phyloP scores from a whole-genome alignment of 768 basidiomycete species.

The Hirschioporus abietinus region DNA sequence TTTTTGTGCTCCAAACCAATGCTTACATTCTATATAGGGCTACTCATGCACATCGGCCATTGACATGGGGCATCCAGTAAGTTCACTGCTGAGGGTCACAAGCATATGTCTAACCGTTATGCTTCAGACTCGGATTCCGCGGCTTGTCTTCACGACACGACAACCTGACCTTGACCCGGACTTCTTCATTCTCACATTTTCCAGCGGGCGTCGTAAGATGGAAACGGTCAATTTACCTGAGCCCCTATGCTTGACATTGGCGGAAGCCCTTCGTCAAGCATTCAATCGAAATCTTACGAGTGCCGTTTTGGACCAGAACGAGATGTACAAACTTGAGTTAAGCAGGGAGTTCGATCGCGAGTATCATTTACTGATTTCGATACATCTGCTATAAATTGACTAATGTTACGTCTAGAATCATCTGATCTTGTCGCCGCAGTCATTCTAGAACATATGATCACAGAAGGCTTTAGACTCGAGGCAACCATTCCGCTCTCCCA shows the following conservation, averaged over 20 bases:
- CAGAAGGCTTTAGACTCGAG: constrained; percentile 56
- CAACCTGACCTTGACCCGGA: constrained; percentile 41
- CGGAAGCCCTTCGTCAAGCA: constrained; percentile 31
- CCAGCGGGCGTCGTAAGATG: constrained; percentile 53
- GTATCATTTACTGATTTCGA: neutral
- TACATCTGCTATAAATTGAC: neutral
- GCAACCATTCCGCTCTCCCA: constrained; percentile 59
- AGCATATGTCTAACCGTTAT: constrained; percentile 6
- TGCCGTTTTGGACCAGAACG: constrained; percentile 42
- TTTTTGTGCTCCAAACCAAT: constrained; percentile 12
- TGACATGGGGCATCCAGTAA: constrained; percentile 50
- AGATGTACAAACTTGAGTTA: constrained; percentile 51
- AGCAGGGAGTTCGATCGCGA: constrained; percentile 27
- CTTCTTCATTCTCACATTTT: constrained; percentile 65
- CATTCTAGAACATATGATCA: constrained; percentile 52
- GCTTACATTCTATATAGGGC: constrained; percentile 40
- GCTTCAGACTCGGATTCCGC: constrained; percentile 40
- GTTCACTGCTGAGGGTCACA: constrained; percentile 19
- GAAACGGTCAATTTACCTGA: constrained; percentile 37
- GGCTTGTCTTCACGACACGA: constrained; percentile 60
- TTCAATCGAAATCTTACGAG: constrained; percentile 38
- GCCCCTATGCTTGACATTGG: constrained; percentile 32
- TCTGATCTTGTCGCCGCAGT: constrained; percentile 31
- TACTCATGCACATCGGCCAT: constrained; percentile 65
- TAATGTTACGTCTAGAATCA: neutral